A percentile compares a stretch with the other conserved stretches of the same genome.
These are phyloP conservation scores for Fusarium temperatum DNA, from an alignment of 2,329 filamentous ascomycete genomes.

Conservation along the genomic window DNA sequence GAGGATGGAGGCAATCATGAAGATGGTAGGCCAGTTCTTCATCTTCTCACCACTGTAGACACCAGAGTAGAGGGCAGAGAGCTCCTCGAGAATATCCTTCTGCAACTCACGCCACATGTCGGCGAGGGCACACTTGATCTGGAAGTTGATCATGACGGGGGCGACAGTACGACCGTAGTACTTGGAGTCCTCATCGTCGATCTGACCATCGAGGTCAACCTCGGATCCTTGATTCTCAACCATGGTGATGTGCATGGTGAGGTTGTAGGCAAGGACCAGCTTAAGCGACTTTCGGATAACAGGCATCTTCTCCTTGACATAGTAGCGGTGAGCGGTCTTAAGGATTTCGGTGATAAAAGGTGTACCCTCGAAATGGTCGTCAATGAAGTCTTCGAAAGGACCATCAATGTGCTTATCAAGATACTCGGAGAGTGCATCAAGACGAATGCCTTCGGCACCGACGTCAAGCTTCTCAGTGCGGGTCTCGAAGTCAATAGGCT, in stretches of 20 bases:
- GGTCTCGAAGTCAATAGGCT: constrained; percentile 83
- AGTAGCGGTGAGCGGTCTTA: constrained; percentile 95
- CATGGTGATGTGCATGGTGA: constrained; percentile 94
- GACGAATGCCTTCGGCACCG: constrained; percentile 86
- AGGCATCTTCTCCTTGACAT: constrained; percentile 84
- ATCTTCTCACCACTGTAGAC: constrained; percentile 97
- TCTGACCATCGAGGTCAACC: constrained; percentile 79
- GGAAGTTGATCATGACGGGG: constrained; percentile 99
- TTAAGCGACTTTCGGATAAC: constrained; percentile 96
- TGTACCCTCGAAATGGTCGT: constrained; percentile 95
- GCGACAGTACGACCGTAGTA: constrained; percentile 91
- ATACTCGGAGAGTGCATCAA: constrained; percentile 85
- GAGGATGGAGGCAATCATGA: constrained; percentile 93
- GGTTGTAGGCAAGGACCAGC: constrained; percentile 93
- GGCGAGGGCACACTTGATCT: constrained; percentile 96
- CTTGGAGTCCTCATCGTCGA: constrained; percentile 85
- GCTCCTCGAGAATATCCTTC: constrained; percentile 94
- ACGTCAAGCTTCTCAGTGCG: constrained; percentile 90
- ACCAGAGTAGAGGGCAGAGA: constrained; percentile 92
- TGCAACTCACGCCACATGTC: constrained; percentile 98
- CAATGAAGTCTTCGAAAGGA: constrained; percentile 91
- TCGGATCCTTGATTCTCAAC: constrained; percentile 89
- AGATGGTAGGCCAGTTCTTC: constrained; percentile 99
- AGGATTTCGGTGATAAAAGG: constrained; percentile 95
- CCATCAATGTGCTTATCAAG: constrained; percentile 94